Percentiles rank a stretch among this genome's conserved stretches.
Evolutionary conservation across 1,139 yeast species (phyloP).

Genomic region (Debaryomyces nepalensis): DNA sequence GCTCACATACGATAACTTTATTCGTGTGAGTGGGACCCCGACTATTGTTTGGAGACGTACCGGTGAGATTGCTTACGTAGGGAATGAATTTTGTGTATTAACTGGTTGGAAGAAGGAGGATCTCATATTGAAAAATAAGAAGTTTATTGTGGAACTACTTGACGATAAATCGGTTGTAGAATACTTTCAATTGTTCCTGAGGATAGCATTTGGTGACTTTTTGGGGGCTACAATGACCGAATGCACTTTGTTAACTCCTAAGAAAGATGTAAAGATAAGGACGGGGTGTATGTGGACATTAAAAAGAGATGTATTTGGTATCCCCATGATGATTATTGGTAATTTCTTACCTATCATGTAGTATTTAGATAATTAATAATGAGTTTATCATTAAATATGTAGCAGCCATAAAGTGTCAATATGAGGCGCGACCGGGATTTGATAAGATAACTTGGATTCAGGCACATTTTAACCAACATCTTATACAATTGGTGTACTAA

Average conservation of each 20-base stretch:
- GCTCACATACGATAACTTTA: conserved; percentile 84
- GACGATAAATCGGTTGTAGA: conserved; percentile 87
- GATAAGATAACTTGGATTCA: background rate
- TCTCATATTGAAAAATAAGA: conserved; percentile 59
- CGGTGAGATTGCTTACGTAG: conserved; percentile 93
- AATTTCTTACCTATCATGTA: conserved; percentile 75
- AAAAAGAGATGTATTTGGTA: conserved; percentile 65
- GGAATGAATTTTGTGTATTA: conserved; percentile 84
- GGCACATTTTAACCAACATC: too few relatives aligned
- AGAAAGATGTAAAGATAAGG: conserved; percentile 51
- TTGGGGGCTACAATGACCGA: conserved; percentile 89
- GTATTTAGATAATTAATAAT: conserved; percentile 6
- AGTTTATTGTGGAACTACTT: conserved; percentile 85
- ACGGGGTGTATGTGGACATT: conserved; percentile 91
- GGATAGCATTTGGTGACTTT: conserved; percentile 90
- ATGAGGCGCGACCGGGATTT: background rate
- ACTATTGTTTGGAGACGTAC: conserved; percentile 95
- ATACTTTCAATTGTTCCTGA: conserved; percentile 82
- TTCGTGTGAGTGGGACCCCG: conserved; percentile 87
- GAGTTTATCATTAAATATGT: conserved; percentile 2
- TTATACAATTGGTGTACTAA: too few relatives aligned
- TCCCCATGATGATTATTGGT: conserved; percentile 91
- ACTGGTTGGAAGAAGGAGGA: conserved; percentile 88
- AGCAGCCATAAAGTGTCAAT: background rate
- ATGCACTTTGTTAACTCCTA: conserved; percentile 73